phyloP scores from a whole-genome alignment of 2,329 filamentous ascomycete species.

The Paraconiothyrium brasiliense region DNA sequence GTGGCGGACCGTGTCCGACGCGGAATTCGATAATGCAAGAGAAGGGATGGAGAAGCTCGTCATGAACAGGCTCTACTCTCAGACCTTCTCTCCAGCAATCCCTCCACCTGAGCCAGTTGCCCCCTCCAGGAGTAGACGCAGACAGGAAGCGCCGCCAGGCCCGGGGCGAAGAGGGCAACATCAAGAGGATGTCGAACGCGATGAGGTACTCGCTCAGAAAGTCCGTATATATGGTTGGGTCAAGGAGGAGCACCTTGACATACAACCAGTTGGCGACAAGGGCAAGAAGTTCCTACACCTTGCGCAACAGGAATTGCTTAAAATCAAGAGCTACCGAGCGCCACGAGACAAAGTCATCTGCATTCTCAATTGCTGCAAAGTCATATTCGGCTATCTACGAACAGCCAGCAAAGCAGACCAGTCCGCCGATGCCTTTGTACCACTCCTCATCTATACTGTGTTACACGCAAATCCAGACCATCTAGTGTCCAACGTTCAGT shows the following conservation, averaged over 20 bases:
- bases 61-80: constrained; percentile 95
- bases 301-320: constrained; percentile 92
- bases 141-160: constrained; percentile 65
- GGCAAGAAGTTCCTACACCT: constrained; percentile 87
- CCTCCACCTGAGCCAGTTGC: constrained; percentile 78
- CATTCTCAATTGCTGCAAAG: constrained; percentile 98
- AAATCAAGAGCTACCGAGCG: constrained; percentile 97
- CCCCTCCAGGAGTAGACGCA: constrained; percentile 74
- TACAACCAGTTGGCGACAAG: constrained; percentile 82
- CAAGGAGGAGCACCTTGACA: constrained; percentile 90
- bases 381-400: constrained; percentile 94
- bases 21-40: constrained; percentile 96
- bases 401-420: constrained; percentile 87
- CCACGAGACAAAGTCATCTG: constrained; percentile 98
- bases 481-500: constrained; percentile 96
- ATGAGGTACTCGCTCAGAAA: constrained; percentile 95
- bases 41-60: constrained; percentile 99
- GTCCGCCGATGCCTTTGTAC: constrained; percentile 94
- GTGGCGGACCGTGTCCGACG: constrained; percentile 94
- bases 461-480: constrained; percentile 94
- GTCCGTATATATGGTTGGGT: constrained; percentile 98
- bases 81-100: constrained; percentile 96
- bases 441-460: constrained; percentile 90
- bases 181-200: constrained; percentile 96
- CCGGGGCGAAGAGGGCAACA: constrained; percentile 93